Conservation (phyloP, 2,329 filamentous ascomycete species). For the Cladosporium velox region DNA sequence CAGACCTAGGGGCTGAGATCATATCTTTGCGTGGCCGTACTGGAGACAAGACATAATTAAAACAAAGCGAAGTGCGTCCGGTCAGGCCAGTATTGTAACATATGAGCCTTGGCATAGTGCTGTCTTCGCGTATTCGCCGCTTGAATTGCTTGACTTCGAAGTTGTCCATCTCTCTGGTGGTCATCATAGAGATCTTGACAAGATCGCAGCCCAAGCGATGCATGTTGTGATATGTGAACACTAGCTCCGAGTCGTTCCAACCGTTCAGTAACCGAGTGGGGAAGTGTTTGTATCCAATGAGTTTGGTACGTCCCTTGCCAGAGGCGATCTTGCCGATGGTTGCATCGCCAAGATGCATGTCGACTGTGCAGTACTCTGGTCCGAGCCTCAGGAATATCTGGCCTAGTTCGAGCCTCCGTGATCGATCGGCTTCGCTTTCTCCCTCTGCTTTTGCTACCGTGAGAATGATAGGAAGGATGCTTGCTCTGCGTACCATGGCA, state of each 20-base stretch:
- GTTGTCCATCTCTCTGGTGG: conserved; percentile 62
- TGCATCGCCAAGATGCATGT: conserved; percentile 58
- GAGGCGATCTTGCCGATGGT: conserved; percentile 54
- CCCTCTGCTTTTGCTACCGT: conserved; percentile 35
- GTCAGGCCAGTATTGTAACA: conserved; percentile 59
- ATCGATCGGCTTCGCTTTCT: conserved; percentile 9
- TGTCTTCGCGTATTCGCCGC: conserved; percentile 43
- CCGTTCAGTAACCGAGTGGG: conserved; percentile 45
- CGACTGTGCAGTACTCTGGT: conserved; percentile 62
- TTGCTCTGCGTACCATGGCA: conserved; percentile 63
- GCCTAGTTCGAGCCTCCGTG: conserved; percentile 44
- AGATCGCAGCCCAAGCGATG: conserved; percentile 61
- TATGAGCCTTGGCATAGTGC: conserved; percentile 30
- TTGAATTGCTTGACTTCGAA: conserved; percentile 61
- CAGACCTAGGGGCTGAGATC: conserved; percentile 5
- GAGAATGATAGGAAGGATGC: conserved; percentile 55
- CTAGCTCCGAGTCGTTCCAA: conserved; percentile 61
- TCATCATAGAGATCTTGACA: conserved; percentile 62
- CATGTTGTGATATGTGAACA: conserved; percentile 60
- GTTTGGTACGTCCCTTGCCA: conserved; percentile 57
- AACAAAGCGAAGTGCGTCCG: conserved; percentile 65
- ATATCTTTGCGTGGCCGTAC: conserved; percentile 41
- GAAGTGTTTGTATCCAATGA: conserved; percentile 61
- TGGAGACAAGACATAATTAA: conserved; percentile 66
- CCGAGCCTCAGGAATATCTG: conserved; percentile 62